Conservation (phyloP, 768 basidiomycete species). For the Serendipita vermifera region DNA sequence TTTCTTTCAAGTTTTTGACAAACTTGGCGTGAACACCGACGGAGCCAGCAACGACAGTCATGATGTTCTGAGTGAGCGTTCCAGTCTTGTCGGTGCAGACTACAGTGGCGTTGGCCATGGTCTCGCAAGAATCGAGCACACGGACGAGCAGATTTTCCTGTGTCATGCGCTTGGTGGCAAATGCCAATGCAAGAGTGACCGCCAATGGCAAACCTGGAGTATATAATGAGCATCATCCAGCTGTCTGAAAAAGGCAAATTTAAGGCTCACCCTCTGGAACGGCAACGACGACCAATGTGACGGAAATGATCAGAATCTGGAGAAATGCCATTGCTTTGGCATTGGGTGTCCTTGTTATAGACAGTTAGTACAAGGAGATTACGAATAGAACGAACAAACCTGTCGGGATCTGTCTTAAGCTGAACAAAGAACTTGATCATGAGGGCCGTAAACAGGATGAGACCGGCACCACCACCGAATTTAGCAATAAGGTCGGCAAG, state of each 20-base stretch:
- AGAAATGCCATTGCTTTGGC: conserved; percentile 85
- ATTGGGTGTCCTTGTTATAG: conserved; percentile 48
- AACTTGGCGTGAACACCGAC: conserved; percentile 93
- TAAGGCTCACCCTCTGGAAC: conserved; percentile 69
- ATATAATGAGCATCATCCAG: no score
- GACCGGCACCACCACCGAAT: conserved; percentile 68
- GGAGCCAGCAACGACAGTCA: conserved; percentile 94
- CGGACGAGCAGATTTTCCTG: conserved; percentile 89
- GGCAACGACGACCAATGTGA: conserved; percentile 80
- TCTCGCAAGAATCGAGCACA: conserved; percentile 92
- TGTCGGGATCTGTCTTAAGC: conserved; percentile 48
- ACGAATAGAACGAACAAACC: conserved; percentile 28
- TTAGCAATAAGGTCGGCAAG: conserved; percentile 96
- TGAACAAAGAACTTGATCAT: conserved; percentile 95
- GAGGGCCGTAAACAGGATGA: conserved; percentile 64
- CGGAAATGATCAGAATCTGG: conserved; percentile 86
- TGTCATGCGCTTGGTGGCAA: conserved; percentile 98
- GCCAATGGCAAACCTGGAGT: conserved; percentile 77
- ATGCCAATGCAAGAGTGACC: conserved; percentile 90
- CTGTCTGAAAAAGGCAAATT: no score
- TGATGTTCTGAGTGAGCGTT: conserved; percentile 87
- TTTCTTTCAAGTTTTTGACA: conserved; percentile 62
- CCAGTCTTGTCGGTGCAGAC: conserved; percentile 96
- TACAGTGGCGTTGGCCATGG: conserved; percentile 96
- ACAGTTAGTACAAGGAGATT: background rate